Evolutionary conservation across 1,139 yeast genomes (phyloP), one percentile per base, ranked within the genome.

Genomic region (Protomyces lactucae-debilis): DNA sequence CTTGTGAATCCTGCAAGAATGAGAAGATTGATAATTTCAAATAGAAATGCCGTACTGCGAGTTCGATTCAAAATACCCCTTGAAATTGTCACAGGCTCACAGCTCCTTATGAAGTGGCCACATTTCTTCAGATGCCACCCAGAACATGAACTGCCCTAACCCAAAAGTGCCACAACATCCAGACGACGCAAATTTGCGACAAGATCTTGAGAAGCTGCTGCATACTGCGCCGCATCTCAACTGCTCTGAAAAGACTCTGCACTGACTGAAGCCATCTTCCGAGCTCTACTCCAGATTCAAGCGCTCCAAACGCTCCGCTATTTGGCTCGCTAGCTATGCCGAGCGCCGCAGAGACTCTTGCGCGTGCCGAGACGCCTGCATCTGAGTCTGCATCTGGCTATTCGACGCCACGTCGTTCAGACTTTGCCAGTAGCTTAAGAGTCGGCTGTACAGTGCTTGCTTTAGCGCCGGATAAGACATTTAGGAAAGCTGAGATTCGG

Each of bases 401-500:
- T 45, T 59, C 63, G 10, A 59, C 63, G 40, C 63, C 63, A 5
- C 63, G 40, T 21, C 53, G 46, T 35, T 25, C 21, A 9, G 53
- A 51, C 6, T 59, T 52, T 32, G 57, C 43, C 9, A 40, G 43
- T 32, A 32, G 52, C 43, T 37, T 59, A 28, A 25, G 63, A 2
- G 63, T 59, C n/a, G 63, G 63, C 6, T 59, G 63, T 14, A 52
- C 52, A 10, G 35, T 59, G 8, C 35, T 21, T 23, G 63, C 63
- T 16, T 45, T 59, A 9, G 63, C 63, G 14, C 63, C 63, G 73
- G 97, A 91, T 72, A 90, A 85, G 35, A 91, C 87, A 68, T 82
- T 80, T 67, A 79, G 97, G 66, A 75, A 85, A 54, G 97, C 98
- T 0, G 99, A 93, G 73, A 84, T 93, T 52, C 78, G 95, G 60